Evolutionary conservation across 345 rosid species (phyloP), one percentile per base, ranked within the genome.

Genomic region (Eucalyptus erythrocorys): DNA sequence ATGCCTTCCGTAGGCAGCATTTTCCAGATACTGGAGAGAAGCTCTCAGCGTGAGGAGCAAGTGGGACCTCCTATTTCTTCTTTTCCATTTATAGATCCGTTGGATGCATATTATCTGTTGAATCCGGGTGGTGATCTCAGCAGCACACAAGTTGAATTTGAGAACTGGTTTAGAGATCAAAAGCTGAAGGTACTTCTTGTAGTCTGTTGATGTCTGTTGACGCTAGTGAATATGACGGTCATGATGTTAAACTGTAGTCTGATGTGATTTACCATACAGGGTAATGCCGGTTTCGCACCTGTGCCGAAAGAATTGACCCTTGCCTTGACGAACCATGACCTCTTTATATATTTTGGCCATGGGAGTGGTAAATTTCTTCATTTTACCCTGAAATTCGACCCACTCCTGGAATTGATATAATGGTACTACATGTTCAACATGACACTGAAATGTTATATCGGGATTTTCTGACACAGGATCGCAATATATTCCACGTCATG

Each of bases 1-100:
- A 95, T 98, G 98, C 99, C 99, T 87, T 96, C 98, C 14, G 96
- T 97, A n/a, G 94, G 94, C 87, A 97, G 99, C 92, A 95, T 96
- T 88, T 90, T 89, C 32, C 90, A 89, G 40, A 92, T 92, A 55
- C 92, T 96, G 59, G 91, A 95, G 86, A 95, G 92, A 93, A 93
- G 93, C 87, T 49, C 81, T 88, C 90, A 88, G 82, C 87, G 71
- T 17, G 93, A 90, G 90, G 94, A 94, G 89, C 90, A 91, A 86
- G 88, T 86, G 48, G 91, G 86, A 90, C 91, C 82, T 66, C 88
- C 90, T 68, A 88, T 87, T 90, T 88, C 92, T 87, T 66, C 95
- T 86, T 94, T 94, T 86, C 98, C 99, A 87, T 91, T 91, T 57
- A 95, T 97, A 87, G 99, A 97, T 94, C 99, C 99, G 30, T 86